phyloP scores from a whole-genome alignment of 2,329 filamentous ascomycete species.

The Cryoendolithus antarcticus region DNA sequence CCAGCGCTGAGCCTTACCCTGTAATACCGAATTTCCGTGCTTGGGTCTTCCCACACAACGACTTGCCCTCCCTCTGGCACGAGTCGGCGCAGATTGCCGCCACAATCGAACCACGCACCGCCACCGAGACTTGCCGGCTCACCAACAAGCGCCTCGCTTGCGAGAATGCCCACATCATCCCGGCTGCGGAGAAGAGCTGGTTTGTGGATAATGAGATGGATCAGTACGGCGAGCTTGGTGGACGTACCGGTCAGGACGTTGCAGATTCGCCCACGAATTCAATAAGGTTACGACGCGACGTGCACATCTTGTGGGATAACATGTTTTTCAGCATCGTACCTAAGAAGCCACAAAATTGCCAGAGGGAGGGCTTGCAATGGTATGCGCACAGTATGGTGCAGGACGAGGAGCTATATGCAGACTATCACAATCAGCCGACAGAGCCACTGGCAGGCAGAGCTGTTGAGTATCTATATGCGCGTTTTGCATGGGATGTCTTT shows the following conservation, averaged over 20 bases:
- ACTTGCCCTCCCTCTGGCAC: conserved; percentile 7
- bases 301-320: conserved; percentile 13
- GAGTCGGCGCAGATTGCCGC: conserved; percentile 3
- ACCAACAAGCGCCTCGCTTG: conserved; percentile 11
- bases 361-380: neutral
- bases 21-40: conserved; percentile 11
- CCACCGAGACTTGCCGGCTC: conserved; percentile 11
- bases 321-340: conserved; percentile 12
- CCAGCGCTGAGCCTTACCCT: conserved; percentile 6
- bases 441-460: conserved; percentile 11
- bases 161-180: conserved; percentile 13
- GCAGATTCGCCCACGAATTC: conserved; percentile 11
- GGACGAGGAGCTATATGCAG: conserved; percentile 5
- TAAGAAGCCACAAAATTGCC: conserved; percentile 2
- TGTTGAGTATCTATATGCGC: conserved; percentile 6
- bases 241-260: conserved; percentile 4
- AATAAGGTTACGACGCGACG: conserved; percentile 12
- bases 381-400: conserved; percentile 1
- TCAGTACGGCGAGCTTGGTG: conserved; percentile 7
- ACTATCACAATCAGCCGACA: conserved; percentile 6
- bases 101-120: conserved; percentile 1
- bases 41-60: conserved; percentile 12
- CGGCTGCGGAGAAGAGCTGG: conserved; percentile 12
- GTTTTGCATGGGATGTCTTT: conserved; percentile 8
- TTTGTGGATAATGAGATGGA: conserved; percentile 14